These are phyloP conservation scores for Apiospora rasikravindrae DNA, from an alignment of 2,329 filamentous ascomycete species.

Conservation along the genomic window DNA sequence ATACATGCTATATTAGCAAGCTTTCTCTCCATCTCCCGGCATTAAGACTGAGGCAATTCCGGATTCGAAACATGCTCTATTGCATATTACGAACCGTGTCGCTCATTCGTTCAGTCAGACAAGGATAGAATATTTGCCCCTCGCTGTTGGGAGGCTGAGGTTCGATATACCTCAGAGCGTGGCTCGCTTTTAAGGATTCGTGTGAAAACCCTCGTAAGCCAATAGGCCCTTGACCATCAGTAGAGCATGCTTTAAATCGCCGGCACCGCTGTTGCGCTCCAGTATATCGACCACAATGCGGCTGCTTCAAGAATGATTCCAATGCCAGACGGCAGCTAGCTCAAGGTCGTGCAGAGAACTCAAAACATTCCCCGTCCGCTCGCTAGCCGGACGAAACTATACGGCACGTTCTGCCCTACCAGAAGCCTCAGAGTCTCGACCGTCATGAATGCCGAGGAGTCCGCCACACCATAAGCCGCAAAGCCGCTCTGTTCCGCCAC, in stretches of 20 bases:
- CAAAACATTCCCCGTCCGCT: constrained; percentile 57
- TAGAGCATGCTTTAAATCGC: not conserved
- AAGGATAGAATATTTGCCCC: not conserved
- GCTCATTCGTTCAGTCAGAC: not conserved
- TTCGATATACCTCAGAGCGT: not conserved
- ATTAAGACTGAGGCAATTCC: no score
- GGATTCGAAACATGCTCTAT: not conserved
- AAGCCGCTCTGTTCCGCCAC: constrained; percentile 79
- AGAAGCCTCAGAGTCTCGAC: constrained; percentile 80
- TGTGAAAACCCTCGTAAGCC: no score
- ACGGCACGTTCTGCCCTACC: constrained; percentile 85
- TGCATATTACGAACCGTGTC: not conserved
- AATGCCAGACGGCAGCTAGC: not conserved
- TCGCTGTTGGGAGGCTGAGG: not conserved
- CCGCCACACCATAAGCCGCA: constrained; percentile 77
- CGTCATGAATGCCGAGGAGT: constrained; percentile 83
- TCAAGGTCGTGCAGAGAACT: constrained; percentile 22
- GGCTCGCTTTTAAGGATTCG: not conserved
- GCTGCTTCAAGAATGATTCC: not conserved
- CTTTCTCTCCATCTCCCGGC: not conserved
- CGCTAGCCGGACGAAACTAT: constrained; percentile 83
- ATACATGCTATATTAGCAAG: not conserved
- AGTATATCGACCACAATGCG: not conserved
- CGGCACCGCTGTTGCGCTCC: not conserved
- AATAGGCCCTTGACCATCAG: no score